These are phyloP conservation scores for Gillenia trifoliata DNA, from an alignment of 306 rosid species.

Conservation along the genomic window DNA sequence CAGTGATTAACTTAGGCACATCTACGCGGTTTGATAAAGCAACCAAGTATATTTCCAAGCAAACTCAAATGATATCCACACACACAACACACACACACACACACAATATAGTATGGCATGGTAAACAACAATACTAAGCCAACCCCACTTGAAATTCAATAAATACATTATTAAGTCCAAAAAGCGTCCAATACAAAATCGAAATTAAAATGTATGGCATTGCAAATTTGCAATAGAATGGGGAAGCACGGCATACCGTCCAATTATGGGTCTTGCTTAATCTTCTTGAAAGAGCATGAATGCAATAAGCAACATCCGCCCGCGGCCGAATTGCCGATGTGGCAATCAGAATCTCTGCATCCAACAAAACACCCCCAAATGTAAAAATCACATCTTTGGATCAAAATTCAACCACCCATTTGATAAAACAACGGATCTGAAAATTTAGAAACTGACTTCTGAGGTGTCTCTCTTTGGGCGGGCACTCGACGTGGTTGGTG, in stretches of 20 bases:
- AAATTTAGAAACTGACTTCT: constrained; percentile 54
- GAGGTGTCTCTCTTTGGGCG: constrained; percentile 95
- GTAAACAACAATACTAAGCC: neutral
- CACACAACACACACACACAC: neutral
- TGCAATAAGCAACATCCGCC: constrained; percentile 98
- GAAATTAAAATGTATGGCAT: neutral
- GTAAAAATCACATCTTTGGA: neutral
- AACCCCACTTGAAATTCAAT: neutral
- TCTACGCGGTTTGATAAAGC: neutral
- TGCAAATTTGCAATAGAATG: neutral
- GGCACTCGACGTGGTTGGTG: constrained; percentile 96
- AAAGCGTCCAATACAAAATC: neutral
- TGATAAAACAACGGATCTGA: constrained; percentile 36
- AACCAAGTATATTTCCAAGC: neutral
- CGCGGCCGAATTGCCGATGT: constrained; percentile 84
- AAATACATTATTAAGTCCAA: neutral
- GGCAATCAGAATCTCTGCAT: constrained; percentile 63
- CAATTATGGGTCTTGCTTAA: constrained; percentile 90
- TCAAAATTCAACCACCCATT: constrained; percentile 14
- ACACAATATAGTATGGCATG: neutral
- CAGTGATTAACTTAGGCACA: neutral
- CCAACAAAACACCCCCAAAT: neutral
- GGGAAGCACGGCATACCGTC: constrained; percentile 57
- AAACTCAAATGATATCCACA: neutral
- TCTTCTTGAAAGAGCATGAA: constrained; percentile 86